Conservation (phyloP, 1,284 basidiomycete species). For the Austropuccinia psidii region DNA sequence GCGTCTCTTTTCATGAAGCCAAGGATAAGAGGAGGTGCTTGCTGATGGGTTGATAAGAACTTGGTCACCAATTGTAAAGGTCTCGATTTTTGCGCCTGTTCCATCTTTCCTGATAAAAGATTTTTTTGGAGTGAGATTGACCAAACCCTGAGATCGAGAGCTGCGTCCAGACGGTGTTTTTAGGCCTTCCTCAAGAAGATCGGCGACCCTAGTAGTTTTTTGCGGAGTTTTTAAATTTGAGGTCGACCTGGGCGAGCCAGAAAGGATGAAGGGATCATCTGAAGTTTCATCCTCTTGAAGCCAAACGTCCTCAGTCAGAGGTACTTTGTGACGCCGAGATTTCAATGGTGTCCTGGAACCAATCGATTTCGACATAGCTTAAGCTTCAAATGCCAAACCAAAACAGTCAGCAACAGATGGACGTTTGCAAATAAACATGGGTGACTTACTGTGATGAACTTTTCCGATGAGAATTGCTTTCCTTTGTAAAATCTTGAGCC, state of each 20-base stretch:
- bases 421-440: no score
- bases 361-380: no score
- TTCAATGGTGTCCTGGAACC: no score
- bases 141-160: conserved; percentile 6
- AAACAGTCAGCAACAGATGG: no score
- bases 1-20: neutral
- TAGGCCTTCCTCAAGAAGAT: neutral
- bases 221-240: neutral
- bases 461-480: no score
- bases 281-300: neutral
- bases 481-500: no score
- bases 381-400: no score
- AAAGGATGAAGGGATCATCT: no score
- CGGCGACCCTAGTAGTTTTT: neutral
- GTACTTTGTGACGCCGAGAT: no score
- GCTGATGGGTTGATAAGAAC: neutral
- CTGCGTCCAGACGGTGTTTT: neutral
- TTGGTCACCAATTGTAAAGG: neutral
- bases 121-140: conserved; percentile 6
- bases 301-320: neutral
- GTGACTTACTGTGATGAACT: no score
- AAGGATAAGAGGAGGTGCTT: neutral
- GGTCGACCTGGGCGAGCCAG: neutral
- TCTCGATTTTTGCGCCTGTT: neutral
- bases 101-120: neutral